A percentile compares a stretch with the other conserved stretches of the same genome.
Conservation (phyloP, 306 rosid species). For the Inga laurina region DNA sequence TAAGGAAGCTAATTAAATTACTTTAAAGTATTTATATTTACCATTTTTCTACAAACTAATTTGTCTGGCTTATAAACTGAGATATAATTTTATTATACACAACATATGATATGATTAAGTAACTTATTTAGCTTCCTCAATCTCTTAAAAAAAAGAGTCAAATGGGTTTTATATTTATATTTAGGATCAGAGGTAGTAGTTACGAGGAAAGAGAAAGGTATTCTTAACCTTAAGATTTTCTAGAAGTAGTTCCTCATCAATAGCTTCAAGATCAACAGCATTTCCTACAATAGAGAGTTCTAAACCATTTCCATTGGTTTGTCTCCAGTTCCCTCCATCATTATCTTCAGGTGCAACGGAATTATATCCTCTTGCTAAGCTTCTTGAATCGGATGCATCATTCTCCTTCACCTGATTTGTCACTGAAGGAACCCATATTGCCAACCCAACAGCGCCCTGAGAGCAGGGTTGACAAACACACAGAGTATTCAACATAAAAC, state of each 20-base stretch:
- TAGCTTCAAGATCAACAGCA: conserved; percentile 49
- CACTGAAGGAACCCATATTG: conserved; percentile 99
- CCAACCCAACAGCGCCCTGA: conserved; percentile 99
- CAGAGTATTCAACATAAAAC: conserved; percentile 14
- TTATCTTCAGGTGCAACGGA: conserved; percentile 62
- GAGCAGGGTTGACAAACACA: conserved; percentile 24
- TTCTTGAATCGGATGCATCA: conserved; percentile 60
- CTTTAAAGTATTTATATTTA: no score
- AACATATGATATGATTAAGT: no score
- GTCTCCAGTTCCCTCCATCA: conserved; percentile 52
- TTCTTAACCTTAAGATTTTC: conserved; percentile 74
- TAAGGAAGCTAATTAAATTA: no score
- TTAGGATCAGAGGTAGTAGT: not conserved
- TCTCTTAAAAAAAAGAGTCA: no score
- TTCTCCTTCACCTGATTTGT: conserved; percentile 71
- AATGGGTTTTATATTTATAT: no score
- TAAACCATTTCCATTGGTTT: conserved; percentile 46
- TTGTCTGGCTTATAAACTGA: no score
- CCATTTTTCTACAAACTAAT: no score
- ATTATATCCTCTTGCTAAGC: conserved; percentile 62
- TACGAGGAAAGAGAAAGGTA: conserved; percentile 15
- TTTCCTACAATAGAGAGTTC: conserved; percentile 65
- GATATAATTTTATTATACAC: no score
- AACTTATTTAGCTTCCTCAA: no score
- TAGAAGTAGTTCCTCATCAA: conserved; percentile 65